Conservation (phyloP, 2,329 filamentous ascomycete genomes). For the Fusarium sp. region DNA sequence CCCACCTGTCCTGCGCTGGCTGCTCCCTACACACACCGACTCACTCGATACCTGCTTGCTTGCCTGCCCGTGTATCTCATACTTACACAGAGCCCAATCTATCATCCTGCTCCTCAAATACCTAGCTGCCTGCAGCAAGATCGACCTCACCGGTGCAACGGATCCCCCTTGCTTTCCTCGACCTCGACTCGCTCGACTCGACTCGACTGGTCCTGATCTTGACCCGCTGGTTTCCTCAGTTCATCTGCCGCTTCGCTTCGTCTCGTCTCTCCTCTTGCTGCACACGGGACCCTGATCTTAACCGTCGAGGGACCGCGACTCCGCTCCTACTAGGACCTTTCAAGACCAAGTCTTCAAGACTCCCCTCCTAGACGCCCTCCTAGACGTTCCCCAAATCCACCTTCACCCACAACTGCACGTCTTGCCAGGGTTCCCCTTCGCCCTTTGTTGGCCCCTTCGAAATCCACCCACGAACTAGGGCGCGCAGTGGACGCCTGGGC, state of each 20-base stretch:
- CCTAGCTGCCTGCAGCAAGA: constrained; percentile 29
- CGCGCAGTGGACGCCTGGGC: constrained; percentile 15
- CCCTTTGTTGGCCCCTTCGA: constrained; percentile 36
- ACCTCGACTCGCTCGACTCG: constrained; percentile 7
- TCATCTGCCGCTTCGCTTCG: constrained; percentile 3
- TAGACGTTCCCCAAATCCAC: constrained; percentile 37
- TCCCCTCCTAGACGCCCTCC: constrained; percentile 29
- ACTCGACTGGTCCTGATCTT: constrained; percentile 7
- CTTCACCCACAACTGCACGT: constrained; percentile 42
- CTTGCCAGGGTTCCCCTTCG: constrained; percentile 30
- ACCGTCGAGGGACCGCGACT: constrained; percentile 21
- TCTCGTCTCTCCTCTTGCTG: not conserved
- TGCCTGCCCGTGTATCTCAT: constrained; percentile 26
- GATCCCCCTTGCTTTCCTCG: constrained; percentile 29
- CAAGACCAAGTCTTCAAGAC: constrained; percentile 29
- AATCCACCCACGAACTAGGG: constrained; percentile 42
- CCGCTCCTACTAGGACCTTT: constrained; percentile 39
- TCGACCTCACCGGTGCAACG: constrained; percentile 40
- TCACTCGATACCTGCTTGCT: constrained; percentile 28
- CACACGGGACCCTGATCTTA: constrained; percentile 25
- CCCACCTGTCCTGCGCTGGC: constrained; percentile 14
- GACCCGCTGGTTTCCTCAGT: constrained; percentile 11
- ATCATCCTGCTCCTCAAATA: constrained; percentile 17
- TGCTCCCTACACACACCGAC: constrained; percentile 36
- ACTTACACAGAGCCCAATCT: constrained; percentile 18